Evolutionary conservation across 2,329 filamentous ascomycete species (phyloP).

Genomic region (Diplodia mutila): DNA sequence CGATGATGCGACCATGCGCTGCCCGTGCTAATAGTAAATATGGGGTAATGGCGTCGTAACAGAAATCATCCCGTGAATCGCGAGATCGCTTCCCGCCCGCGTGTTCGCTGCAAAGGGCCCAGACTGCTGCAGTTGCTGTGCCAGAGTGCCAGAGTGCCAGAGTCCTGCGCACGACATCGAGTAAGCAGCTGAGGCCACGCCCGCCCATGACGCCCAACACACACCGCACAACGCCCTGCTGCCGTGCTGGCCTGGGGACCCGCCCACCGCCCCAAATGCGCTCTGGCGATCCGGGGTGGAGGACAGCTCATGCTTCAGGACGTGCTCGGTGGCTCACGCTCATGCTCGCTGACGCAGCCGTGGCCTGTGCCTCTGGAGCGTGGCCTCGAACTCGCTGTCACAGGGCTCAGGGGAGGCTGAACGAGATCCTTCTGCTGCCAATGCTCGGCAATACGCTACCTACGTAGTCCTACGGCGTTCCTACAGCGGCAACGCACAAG

Average conservation of each 20-base stretch:
- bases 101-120: neutral
- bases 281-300: conserved; percentile 10
- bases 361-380: neutral
- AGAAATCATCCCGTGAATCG: conserved; percentile 22
- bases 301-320: neutral
- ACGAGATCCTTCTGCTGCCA: conserved; percentile 5
- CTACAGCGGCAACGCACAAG: conserved; percentile 13
- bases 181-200: neutral
- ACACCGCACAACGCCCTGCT: neutral
- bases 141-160: neutral
- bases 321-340: neutral
- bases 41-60: conserved; percentile 24
- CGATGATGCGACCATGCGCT: conserved; percentile 17
- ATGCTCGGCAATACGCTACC: conserved; percentile 18
- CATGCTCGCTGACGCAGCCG: neutral
- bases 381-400: neutral
- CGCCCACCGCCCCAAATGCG: neutral
- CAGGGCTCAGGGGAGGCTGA: conserved; percentile 7
- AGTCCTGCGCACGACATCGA: too few species aligned
- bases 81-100: conserved; percentile 14
- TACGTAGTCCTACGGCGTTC: conserved; percentile 7
- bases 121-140: neutral
- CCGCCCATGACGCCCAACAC: conserved; percentile 13
- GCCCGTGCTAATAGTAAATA: conserved; percentile 22
- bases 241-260: neutral